Evolutionary conservation across 2,329 filamentous ascomycete genomes (phyloP).

Genomic region (Coniochaeta ligniaria): DNA sequence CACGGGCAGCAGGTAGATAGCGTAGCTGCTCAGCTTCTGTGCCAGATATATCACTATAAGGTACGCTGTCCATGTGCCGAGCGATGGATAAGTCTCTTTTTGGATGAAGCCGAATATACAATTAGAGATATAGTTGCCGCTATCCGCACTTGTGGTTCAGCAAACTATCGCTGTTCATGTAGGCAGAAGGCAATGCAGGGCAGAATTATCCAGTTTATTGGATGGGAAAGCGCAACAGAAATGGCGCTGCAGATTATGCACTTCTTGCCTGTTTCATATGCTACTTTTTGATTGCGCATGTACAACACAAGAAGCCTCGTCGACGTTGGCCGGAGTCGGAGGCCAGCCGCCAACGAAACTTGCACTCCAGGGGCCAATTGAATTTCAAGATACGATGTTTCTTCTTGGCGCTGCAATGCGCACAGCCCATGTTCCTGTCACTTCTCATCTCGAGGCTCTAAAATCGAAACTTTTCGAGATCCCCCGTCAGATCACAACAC

Average conservation of each 20-base stretch:
- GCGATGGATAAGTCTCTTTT: too few species aligned
- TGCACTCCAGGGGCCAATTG: background rate
- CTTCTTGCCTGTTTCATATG: background rate
- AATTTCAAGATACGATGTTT: background rate
- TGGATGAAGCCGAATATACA: too few species aligned
- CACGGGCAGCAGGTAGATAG: too few species aligned
- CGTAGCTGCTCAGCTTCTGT: too few species aligned
- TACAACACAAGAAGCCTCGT: background rate
- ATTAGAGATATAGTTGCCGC: background rate
- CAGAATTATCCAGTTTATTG: background rate
- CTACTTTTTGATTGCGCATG: background rate
- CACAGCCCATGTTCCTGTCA: background rate
- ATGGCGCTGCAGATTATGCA: background rate
- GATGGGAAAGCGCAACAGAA: background rate
- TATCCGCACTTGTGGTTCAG: background rate
- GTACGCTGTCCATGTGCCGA: background rate
- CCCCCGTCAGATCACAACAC: background rate
- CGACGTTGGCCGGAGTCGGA: background rate
- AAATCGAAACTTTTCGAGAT: background rate
- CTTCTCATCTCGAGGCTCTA: background rate
- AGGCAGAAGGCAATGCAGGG: background rate
- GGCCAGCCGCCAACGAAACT: background rate
- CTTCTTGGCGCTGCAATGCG: background rate
- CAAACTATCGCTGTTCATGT: background rate
- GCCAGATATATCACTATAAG: too few species aligned